Percentiles rank a stretch among this genome's conserved stretches.
Evolutionary conservation across 2,329 filamentous ascomycete species (phyloP).

Genomic region (Emergomyces orientalis): DNA sequence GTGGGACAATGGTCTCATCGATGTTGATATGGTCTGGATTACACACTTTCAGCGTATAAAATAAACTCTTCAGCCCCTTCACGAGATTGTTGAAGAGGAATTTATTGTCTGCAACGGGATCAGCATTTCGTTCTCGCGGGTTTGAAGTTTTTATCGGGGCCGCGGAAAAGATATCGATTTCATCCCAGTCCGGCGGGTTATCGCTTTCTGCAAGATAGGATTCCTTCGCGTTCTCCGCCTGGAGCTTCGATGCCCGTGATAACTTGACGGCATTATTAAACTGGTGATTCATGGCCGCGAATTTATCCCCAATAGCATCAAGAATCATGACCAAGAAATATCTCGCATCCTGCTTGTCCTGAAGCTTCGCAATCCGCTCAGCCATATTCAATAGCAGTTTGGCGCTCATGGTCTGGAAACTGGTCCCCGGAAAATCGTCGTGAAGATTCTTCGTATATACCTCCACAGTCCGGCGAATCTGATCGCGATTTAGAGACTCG

Average conservation of each 20-base stretch:
- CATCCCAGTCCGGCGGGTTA: conserved; percentile 83
- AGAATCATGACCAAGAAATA: conserved; percentile 96
- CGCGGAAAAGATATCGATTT: conserved; percentile 93
- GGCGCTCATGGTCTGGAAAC: conserved; percentile 98
- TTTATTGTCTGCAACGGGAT: conserved; percentile 93
- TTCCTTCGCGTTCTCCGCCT: conserved; percentile 58
- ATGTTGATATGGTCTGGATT: conserved; percentile 62
- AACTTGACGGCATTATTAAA: conserved; percentile 92
- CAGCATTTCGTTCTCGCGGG: conserved; percentile 74
- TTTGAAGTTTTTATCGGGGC: conserved; percentile 95
- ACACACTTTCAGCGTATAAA: conserved; percentile 87
- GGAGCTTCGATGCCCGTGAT: conserved; percentile 64
- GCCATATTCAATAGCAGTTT: conserved; percentile 97
- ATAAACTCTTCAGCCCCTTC: conserved; percentile 90
- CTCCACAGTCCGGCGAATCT: conserved; percentile 91
- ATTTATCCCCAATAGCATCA: conserved; percentile 96
- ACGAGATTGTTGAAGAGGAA: conserved; percentile 95
- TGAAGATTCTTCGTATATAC: conserved; percentile 96
- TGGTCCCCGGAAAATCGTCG: conserved; percentile 92
- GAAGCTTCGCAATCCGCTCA: conserved; percentile 89
- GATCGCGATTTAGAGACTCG: conserved; percentile 75
- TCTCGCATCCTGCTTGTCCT: conserved; percentile 85
- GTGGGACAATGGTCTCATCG: conserved; percentile 67
- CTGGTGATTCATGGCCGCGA: conserved; percentile 94
- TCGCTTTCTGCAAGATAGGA: conserved; percentile 78